Base-by-base conservation (phyloP, 352 stramenopile species). In the Plasmopara halstedii region DNA sequence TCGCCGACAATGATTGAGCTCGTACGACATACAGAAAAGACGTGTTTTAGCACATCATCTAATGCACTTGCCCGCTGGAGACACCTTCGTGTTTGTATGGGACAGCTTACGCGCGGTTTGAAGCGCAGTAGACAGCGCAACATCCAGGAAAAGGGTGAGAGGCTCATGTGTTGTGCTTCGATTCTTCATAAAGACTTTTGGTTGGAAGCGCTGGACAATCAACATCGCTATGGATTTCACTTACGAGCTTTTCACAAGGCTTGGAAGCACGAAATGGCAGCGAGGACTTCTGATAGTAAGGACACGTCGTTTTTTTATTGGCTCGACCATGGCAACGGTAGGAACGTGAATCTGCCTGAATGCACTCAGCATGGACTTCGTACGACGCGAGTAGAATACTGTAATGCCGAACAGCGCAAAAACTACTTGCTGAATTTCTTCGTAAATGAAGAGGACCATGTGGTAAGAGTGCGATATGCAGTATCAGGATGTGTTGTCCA, bases 171-270 rank as follows among this genome's bases (percentile, higher is more conserved):
- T 29, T 14, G 46, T 14, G 51, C 56, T 3, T 63, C 67, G 11
- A 73, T 85, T 11, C 57, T 88, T 35, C 73, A 88, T 48, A 70
- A 67, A 27, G 76, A 85, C 35, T 88, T 86, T 39, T 86, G 76
- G 76, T 67, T 88, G 11, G 76, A 88, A 39, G 74, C 72, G 10
- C 61, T 86, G 22, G 76, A 88, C 53, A 31, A 56, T n/a, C 70
- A 82, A 31, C 76, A 88, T 21, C 76, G 76, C 41, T 88, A 88
- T 49, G 76, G 76, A 3, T 82, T 80, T 46, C 58, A 88, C 38
- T 37, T 88, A 23, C 73, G 76, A 14, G 67, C 72, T 3, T 88
- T 83, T 56, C 73, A 86, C 50, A 64, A 69, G 13, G 62, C 40
- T 4, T 88, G 76, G 76, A 78, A 80, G 45, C 38, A 56, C 13